Evolutionary conservation across 2,329 filamentous ascomycete species (phyloP).

Genomic region (Helotiales sp.): DNA sequence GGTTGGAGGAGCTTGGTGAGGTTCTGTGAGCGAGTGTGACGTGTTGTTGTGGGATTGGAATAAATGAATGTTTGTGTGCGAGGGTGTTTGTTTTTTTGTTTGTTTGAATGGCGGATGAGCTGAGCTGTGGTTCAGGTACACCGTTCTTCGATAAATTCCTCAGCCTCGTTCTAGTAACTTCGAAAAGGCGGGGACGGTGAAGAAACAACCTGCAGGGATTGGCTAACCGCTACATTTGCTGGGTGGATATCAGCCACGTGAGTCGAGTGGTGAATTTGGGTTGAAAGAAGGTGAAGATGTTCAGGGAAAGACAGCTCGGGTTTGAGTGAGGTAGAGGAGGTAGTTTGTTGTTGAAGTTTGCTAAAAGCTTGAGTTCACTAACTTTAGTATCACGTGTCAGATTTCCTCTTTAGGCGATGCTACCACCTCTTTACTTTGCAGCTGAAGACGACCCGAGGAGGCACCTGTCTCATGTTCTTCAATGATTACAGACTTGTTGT

Average conservation of each 20-base stretch:
- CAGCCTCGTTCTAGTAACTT: slow-evolving; percentile 23
- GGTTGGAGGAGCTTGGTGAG: neutral
- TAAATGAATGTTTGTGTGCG: no score
- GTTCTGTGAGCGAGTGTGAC: neutral
- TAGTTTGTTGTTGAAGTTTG: no score
- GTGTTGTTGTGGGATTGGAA: neutral
- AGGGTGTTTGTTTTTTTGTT: neutral
- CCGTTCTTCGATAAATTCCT: neutral
- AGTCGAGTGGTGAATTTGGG: neutral
- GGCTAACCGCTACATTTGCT: neutral
- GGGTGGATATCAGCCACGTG: neutral
- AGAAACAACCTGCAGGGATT: neutral
- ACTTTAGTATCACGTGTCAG: neutral
- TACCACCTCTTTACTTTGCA: neutral
- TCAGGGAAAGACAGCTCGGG: no score
- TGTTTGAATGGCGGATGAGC: no score
- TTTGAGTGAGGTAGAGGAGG: no score
- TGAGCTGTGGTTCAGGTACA: neutral
- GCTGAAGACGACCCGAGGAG: no score
- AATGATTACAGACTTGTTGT: no score
- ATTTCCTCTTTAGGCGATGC: neutral
- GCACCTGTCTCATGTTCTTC: no score
- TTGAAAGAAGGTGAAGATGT: neutral
- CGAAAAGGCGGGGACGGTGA: slow-evolving; percentile 11
- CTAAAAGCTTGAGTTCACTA: no score